These are phyloP conservation scores for Calycina herbarum DNA, from an alignment of 2,329 filamentous ascomycete genomes.

Conservation along the genomic window DNA sequence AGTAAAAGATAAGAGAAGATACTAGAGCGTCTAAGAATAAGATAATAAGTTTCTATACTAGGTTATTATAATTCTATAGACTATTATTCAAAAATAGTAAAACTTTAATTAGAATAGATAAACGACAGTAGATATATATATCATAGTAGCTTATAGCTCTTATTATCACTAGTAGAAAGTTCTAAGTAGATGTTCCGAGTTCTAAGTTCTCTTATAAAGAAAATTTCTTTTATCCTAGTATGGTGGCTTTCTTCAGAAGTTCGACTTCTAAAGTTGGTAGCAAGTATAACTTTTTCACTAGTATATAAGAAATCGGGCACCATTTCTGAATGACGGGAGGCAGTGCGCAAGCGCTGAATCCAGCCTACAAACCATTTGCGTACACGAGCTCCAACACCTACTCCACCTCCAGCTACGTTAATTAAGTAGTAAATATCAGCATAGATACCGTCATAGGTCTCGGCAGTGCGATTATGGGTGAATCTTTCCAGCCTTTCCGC, in stretches of 20 bases:
- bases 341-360: neutral
- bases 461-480: neutral
- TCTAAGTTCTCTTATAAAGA: neutral
- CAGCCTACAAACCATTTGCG: neutral
- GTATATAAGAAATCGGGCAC: neutral
- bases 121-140: no score
- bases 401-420: no score
- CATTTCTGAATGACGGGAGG: neutral
- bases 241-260: neutral
- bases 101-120: no score
- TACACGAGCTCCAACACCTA: no score
- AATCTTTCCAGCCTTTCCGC: neutral
- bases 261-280: neutral
- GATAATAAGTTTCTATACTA: no score
- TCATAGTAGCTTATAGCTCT: no score
- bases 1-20: no score
- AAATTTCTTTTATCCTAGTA: neutral
- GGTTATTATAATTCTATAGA: no score
- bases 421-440: neutral
- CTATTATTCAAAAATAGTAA: no score
- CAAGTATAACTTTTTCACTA: neutral
- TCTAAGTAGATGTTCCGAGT: neutral
- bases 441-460: neutral
- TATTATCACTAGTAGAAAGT: no score
- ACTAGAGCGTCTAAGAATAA: no score